Evolutionary conservation across 805 yeast species (phyloP).

Genomic region (Teunomyces panamensis): DNA sequence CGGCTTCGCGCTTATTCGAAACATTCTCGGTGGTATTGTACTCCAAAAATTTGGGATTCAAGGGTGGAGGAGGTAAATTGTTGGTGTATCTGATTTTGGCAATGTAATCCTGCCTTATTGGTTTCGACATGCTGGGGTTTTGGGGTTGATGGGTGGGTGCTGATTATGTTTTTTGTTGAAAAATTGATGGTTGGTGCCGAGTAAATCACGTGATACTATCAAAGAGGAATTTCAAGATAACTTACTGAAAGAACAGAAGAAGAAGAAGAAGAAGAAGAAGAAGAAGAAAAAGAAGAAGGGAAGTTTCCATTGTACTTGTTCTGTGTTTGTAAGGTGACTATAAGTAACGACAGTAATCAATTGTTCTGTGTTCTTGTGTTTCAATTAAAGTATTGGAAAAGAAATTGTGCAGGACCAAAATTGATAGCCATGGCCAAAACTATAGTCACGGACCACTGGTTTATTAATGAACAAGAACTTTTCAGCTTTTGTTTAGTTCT

Average conservation of each 20-base stretch:
- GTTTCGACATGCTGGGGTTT: slow-evolving; percentile 18
- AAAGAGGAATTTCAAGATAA: not conserved
- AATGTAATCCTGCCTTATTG: slow-evolving; percentile 68
- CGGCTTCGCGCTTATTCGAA: slow-evolving; percentile 37
- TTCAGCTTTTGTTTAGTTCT: no score
- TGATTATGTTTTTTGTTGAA: slow-evolving; percentile 1
- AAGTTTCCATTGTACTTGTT: not conserved
- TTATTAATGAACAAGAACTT: no score
- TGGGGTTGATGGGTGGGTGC: not conserved
- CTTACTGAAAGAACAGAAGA: not conserved
- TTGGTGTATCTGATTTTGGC: slow-evolving; percentile 83
- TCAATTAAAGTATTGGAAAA: no score
- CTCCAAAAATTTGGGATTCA: slow-evolving; percentile 81
- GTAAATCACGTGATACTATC: not conserved
- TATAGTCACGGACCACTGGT: no score
- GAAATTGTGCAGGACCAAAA: no score
- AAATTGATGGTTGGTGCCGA: not conserved
- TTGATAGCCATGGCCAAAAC: no score
- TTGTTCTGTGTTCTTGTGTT: no score
- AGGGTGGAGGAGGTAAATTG: slow-evolving; percentile 87
- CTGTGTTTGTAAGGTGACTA: not conserved
- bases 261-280: not conserved
- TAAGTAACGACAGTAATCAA: not conserved
- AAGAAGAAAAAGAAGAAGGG: not conserved
- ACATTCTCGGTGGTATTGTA: slow-evolving; percentile 40